phyloP scores from a whole-genome alignment of 2,329 filamentous ascomycete species.

The Sclerotinia subarctica region DNA sequence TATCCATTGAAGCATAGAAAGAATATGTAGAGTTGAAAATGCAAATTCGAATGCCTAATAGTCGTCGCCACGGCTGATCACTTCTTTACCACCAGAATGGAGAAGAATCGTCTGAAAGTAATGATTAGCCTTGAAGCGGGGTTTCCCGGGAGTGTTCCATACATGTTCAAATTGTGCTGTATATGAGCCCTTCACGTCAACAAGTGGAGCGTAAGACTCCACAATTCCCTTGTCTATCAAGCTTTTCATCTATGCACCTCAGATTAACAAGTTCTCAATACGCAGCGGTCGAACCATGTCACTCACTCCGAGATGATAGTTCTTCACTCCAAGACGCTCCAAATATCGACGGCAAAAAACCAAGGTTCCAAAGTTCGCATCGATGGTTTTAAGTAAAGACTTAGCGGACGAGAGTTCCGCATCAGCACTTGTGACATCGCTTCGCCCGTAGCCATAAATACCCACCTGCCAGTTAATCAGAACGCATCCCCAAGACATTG shows the following conservation, averaged over 20 bases:
- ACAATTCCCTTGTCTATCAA: slow-evolving; percentile 56
- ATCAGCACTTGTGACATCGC: slow-evolving; percentile 40
- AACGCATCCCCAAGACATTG: slow-evolving; percentile 2
- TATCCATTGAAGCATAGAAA: not conserved
- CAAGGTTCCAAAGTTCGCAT: slow-evolving; percentile 60
- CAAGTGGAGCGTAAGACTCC: slow-evolving; percentile 54
- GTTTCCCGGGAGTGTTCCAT: slow-evolving; percentile 18
- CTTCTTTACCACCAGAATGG: slow-evolving; percentile 46
- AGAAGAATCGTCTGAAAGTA: slow-evolving; percentile 47
- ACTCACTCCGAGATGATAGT: slow-evolving; percentile 56
- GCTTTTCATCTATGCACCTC: slow-evolving; percentile 52
- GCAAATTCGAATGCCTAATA: slow-evolving; percentile 40
- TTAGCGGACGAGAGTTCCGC: slow-evolving; percentile 53
- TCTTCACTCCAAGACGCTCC: slow-evolving; percentile 58
- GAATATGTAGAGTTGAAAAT: not conserved
- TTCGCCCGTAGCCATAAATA: slow-evolving; percentile 51
- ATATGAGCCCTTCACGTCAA: slow-evolving; percentile 58
- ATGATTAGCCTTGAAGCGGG: slow-evolving; percentile 20
- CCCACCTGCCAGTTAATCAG: slow-evolving; percentile 41
- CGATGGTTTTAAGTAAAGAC: slow-evolving; percentile 55
- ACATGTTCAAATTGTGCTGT: slow-evolving; percentile 62
- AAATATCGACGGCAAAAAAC: slow-evolving; percentile 61
- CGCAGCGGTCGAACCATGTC: not conserved
- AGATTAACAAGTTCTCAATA: slow-evolving; percentile 11
- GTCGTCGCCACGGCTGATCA: slow-evolving; percentile 52